Percentiles rank a stretch among this genome's conserved stretches.
Evolutionary conservation across 352 stramenopile genomes (phyloP).

Genomic region (Aphanomyces cochlioides): DNA sequence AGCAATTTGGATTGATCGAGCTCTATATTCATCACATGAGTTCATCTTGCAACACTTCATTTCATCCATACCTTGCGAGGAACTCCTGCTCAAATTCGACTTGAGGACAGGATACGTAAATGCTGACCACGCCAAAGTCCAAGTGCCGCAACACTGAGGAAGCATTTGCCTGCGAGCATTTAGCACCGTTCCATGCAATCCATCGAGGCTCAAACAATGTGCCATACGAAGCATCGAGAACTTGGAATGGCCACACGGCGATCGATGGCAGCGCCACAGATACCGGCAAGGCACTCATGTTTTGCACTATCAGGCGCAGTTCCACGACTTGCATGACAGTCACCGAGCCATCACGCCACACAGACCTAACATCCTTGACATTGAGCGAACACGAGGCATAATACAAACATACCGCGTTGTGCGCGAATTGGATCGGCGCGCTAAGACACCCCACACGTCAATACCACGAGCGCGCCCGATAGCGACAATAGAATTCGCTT

Average conservation of each 20-base stretch:
- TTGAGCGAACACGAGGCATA: background rate
- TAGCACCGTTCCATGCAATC: conserved; percentile 24
- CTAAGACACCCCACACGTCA: conserved; percentile 18
- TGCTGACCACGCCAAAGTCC: conserved; percentile 27
- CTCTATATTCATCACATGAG: conserved; percentile 10
- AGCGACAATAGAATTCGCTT: background rate
- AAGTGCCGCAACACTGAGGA: conserved; percentile 4
- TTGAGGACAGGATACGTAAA: conserved; percentile 28
- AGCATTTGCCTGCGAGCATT: background rate
- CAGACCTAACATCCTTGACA: conserved; percentile 13
- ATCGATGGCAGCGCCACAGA: conserved; percentile 4
- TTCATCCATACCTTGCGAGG: conserved; percentile 11
- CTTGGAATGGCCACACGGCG: conserved; percentile 23
- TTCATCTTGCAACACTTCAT: no score
- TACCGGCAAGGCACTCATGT: conserved; percentile 11
- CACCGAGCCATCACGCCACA: conserved; percentile 26
- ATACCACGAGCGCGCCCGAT: conserved; percentile 4
- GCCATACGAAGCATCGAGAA: conserved; percentile 28
- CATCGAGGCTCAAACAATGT: conserved; percentile 23
- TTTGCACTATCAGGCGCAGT: conserved; percentile 23
- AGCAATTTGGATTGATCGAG: conserved; percentile 12
- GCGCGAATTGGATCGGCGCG: conserved; percentile 18
- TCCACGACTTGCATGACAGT: conserved; percentile 28
- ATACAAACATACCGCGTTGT: conserved; percentile 15
- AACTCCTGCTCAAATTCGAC: conserved; percentile 28